Conservation (phyloP, 495 filamentous ascomycete genomes). For the Cercophora samala region DNA sequence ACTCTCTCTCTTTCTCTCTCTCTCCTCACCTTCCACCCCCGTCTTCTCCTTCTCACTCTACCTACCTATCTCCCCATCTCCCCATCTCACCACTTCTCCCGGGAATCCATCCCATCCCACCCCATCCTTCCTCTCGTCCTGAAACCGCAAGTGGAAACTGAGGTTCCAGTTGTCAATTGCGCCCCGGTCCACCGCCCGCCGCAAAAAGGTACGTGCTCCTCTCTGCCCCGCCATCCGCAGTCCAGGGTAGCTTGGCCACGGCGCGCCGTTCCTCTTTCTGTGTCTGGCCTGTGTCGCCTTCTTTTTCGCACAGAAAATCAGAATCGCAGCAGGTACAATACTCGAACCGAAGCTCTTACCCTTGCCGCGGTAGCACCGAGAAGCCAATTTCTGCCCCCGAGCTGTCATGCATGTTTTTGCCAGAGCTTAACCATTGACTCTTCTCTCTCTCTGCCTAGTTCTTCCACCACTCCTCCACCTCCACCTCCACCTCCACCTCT, state of each 20-base stretch:
- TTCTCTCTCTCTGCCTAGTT: not conserved
- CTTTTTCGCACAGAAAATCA: slow-evolving; percentile 11
- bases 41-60: slow-evolving; percentile 17
- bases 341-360: slow-evolving; percentile 1
- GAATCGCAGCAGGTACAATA: slow-evolving; percentile 16
- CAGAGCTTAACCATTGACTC: slow-evolving; percentile 1
- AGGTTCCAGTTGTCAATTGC: slow-evolving; percentile 27
- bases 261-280: slow-evolving; percentile 28
- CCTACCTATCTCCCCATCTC: too few relatives aligned
- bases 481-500: not conserved
- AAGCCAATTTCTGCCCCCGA: not conserved
- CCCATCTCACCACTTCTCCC: not conserved
- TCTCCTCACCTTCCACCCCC: slow-evolving; percentile 12
- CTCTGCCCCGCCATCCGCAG: slow-evolving; percentile 22
- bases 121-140: not conserved
- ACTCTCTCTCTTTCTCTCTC: not conserved
- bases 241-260: slow-evolving; percentile 17
- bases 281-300: slow-evolving; percentile 16
- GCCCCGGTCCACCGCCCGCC: slow-evolving; percentile 25
- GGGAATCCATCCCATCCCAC: slow-evolving; percentile 1
- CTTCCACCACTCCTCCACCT: not conserved
- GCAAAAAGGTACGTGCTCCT: slow-evolving; percentile 32
- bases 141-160: slow-evolving; percentile 14
- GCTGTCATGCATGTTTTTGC: not conserved
- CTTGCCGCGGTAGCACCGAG: slow-evolving; percentile 5